Evolutionary conservation across 164 flowering plant species (phyloP), one percentile per base, ranked within the genome.

Genomic region (Vitis cinerea): DNA sequence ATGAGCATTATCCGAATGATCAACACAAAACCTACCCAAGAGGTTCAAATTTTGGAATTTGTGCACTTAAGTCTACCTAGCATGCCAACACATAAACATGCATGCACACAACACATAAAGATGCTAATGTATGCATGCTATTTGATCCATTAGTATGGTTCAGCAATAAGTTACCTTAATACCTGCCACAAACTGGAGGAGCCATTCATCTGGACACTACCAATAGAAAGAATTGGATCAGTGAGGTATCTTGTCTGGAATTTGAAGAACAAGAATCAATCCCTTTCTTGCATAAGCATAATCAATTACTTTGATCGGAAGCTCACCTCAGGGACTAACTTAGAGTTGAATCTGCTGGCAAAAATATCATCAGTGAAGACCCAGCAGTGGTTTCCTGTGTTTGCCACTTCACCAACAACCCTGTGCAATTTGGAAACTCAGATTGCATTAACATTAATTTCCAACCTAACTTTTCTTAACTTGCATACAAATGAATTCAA

Each of bases 151-250:
- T 55, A 16, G 47, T 13, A 23, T 53, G 47, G 31, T 27, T 49
- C 10, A 53, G 44, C 31, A 55, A 11, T 14, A 48, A 66, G n/a
- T 72, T 81, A 93, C 98, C 96, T 90, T 90, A 73, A 94, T 82
- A 59, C 97, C 98, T 12, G 83, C 84, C 17, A 81, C 83, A 78
- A 88, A 81, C 77, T 87, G 96, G 71, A 78, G 81, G 53, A 83
- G 69, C 91, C 91, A 90, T 71, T 90, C 90, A 67, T 84, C 82
- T 27, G 87, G 81, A 68, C 59, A 73, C 97, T 91, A 87, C 29
- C 72, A 69, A 77, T 5, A 53, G 37, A 57, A 65, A 82, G 31
- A 74, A 56, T 50, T 48, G 47, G 37, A 66, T 72, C 56, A 64
- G 11, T 73, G 54, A 51, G 56, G 57, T 8, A 48, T 49, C 51